phyloP scores from a whole-genome alignment of 257 asterid genomes.

The Plantago major region DNA sequence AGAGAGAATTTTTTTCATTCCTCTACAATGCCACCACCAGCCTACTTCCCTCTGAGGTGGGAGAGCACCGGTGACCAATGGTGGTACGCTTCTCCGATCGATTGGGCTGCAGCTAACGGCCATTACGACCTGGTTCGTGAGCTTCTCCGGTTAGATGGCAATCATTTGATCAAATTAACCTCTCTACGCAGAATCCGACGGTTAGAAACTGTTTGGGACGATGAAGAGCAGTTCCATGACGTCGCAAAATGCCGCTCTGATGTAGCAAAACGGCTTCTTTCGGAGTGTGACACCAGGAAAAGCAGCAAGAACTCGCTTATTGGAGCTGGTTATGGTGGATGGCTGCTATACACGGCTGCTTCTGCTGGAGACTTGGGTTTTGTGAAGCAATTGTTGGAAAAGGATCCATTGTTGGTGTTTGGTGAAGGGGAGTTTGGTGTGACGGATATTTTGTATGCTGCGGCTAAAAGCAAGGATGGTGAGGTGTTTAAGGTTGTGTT shows the following conservation, averaged over 20 bases:
- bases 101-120: constrained; percentile 96
- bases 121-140: constrained; percentile 82
- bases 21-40: constrained; percentile 53
- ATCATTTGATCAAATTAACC: constrained; percentile 80
- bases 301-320: constrained; percentile 62
- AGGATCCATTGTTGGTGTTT: constrained; percentile 80
- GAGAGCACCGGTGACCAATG: constrained; percentile 99
- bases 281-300: constrained; percentile 54
- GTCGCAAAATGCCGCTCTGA: constrained; percentile 72
- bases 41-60: constrained; percentile 90
- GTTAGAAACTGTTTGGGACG: constrained; percentile 98
- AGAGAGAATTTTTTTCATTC: no score
- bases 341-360: constrained; percentile 92
- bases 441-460: constrained; percentile 81
- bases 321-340: constrained; percentile 83
- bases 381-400: constrained; percentile 58
- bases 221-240: constrained; percentile 74
- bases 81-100: constrained; percentile 99
- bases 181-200: constrained; percentile 87
- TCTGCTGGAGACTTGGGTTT: constrained; percentile 83
- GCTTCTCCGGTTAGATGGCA: constrained; percentile 88
- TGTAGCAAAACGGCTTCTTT: constrained; percentile 59
- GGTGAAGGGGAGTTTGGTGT: constrained; percentile 96
- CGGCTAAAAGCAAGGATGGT: constrained; percentile 66
- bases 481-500: constrained; percentile 58